Conservation (phyloP, 345 rosid genomes). For the Euphorbia pulcherrima region DNA sequence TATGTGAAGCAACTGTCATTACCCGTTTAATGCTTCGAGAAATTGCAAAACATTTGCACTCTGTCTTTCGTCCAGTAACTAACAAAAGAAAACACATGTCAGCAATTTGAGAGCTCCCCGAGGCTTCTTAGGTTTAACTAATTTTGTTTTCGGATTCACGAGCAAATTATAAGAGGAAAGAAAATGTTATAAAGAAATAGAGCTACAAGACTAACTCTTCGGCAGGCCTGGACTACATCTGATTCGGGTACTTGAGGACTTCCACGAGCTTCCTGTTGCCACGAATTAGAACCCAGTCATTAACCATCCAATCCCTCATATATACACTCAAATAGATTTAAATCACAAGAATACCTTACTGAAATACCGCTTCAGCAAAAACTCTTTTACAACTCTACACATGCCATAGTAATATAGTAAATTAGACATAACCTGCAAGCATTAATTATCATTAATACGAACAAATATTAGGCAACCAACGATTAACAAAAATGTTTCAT, state of each 20-base stretch:
- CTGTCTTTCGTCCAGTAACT: conserved; percentile 84
- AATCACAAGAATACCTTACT: conserved; percentile 61
- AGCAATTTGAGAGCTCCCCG: conserved; percentile 6
- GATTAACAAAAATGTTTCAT: conserved; percentile 19
- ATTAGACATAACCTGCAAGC: conserved; percentile 70
- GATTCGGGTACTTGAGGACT: conserved; percentile 74
- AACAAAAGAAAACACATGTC: conserved; percentile 25
- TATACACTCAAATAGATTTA: conserved; percentile 10
- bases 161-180: conserved; percentile 6
- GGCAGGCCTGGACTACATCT: conserved; percentile 71
- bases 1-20: conserved; percentile 29
- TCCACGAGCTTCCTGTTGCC: conserved; percentile 74
- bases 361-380: conserved; percentile 78
- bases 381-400: conserved; percentile 87
- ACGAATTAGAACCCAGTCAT: conserved; percentile 27
- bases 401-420: conserved; percentile 88
- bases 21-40: conserved; percentile 87
- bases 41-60: conserved; percentile 71
- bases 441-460: conserved; percentile 14
- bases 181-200: not conserved
- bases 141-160: not conserved
- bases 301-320: conserved; percentile 12
- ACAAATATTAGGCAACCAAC: conserved; percentile 4
- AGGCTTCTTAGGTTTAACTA: not conserved
- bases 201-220: conserved; percentile 56